phyloP scores from a whole-genome alignment of 371 early-diverging fungal genomes.

The Mucor mucedo region DNA sequence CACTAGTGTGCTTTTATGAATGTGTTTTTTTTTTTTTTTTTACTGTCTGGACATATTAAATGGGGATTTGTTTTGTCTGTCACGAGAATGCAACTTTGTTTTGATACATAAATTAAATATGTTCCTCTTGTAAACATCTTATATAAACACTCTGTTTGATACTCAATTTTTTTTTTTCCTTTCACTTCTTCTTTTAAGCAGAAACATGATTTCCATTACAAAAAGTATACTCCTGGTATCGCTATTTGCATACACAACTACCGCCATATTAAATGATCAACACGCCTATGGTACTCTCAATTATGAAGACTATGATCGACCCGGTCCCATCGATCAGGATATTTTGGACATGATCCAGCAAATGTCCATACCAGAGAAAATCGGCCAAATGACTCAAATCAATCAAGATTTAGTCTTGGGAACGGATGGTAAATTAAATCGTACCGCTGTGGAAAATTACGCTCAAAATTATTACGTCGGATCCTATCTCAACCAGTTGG shows the following conservation, averaged over 20 bases:
- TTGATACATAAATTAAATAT: no score
- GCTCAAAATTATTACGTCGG: slow-evolving; percentile 45
- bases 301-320: slow-evolving; percentile 10
- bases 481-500: slow-evolving; percentile 43
- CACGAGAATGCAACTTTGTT: no score
- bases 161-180: no score
- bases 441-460: slow-evolving; percentile 53
- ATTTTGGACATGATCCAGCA: slow-evolving; percentile 43
- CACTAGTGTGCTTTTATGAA: no score
- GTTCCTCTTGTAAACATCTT: no score
- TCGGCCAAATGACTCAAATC: slow-evolving; percentile 76
- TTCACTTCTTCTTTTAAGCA: no score
- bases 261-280: not conserved
- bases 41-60: no score
- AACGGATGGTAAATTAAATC: slow-evolving; percentile 47
- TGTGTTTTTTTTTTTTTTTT: no score
- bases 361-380: slow-evolving; percentile 64
- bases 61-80: no score
- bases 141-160: no score
- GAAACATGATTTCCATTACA: not conserved
- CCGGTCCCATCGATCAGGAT: slow-evolving; percentile 30
- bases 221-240: not conserved
- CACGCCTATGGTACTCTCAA: slow-evolving; percentile 11
- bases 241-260: not conserved
- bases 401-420: slow-evolving; percentile 45